These are phyloP conservation scores for Jatropha multifida DNA, from an alignment of 441 rosid genomes.

Conservation along the genomic window DNA sequence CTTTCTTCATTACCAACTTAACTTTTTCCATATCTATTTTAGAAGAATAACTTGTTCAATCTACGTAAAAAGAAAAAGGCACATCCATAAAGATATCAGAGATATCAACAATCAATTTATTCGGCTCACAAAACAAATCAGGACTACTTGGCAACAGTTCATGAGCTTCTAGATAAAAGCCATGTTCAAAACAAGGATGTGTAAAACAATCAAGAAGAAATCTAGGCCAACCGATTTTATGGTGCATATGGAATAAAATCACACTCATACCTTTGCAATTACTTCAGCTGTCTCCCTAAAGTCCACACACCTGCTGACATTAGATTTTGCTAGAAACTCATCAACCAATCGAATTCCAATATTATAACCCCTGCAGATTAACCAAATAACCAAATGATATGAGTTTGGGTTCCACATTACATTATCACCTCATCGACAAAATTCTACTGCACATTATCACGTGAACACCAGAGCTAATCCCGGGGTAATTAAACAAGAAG, in stretches of 20 bases:
- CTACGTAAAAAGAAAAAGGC: neutral
- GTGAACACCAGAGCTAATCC: neutral
- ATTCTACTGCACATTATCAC: neutral
- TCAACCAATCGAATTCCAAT: slow-evolving; percentile 88
- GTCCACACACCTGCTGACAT: slow-evolving; percentile 84
- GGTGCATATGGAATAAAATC: neutral
- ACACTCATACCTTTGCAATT: slow-evolving; percentile 70
- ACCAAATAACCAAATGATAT: slow-evolving; percentile 4
- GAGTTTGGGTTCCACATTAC: neutral
- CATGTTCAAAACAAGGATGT: neutral
- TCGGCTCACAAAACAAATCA: neutral
- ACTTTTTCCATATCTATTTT: neutral
- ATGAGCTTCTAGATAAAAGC: slow-evolving; percentile 2
- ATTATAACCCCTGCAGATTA: slow-evolving; percentile 79
- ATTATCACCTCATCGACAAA: neutral
- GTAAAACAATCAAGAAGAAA: slow-evolving; percentile 6
- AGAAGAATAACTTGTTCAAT: neutral
- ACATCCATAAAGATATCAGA: neutral
- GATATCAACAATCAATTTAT: neutral
- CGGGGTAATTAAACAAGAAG: neutral
- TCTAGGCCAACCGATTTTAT: neutral
- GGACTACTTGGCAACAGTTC: neutral
- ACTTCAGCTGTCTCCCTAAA: slow-evolving; percentile 89
- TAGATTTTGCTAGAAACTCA: slow-evolving; percentile 89
- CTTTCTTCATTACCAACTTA: neutral